Percentiles rank a stretch among this genome's conserved stretches.
Conservation (phyloP, 2,329 filamentous ascomycete species). For the Aspergillus nomiae region DNA sequence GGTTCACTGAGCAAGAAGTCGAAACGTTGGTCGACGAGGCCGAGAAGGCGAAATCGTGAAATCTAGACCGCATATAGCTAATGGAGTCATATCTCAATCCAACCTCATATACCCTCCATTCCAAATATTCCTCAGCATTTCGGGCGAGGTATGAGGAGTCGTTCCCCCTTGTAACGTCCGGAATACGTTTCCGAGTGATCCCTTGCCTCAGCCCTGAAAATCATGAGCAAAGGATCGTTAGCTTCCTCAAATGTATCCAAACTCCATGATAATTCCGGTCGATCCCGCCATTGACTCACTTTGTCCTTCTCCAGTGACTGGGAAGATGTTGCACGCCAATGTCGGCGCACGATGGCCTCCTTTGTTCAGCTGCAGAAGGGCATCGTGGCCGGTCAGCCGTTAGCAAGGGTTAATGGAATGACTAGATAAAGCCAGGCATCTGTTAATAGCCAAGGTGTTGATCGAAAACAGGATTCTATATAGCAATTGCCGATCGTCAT, state of each 20-base stretch:
- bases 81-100: not conserved
- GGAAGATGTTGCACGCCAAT: too few relatives aligned
- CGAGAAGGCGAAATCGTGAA: conserved; percentile 28
- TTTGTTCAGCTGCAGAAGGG: not conserved
- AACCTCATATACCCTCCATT: not conserved
- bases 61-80: not conserved
- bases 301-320: too few relatives aligned
- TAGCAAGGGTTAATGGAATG: not conserved
- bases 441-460: not conserved
- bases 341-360: too few relatives aligned
- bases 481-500: not conserved
- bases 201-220: too few relatives aligned
- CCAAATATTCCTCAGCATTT: not conserved
- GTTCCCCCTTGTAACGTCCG: not conserved
- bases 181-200: not conserved
- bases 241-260: too few relatives aligned
- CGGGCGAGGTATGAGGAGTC: not conserved
- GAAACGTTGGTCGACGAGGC: conserved; percentile 56
- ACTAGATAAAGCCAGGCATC: not conserved
- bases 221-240: too few relatives aligned
- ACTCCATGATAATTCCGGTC: too few relatives aligned
- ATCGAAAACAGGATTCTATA: not conserved
- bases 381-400: not conserved
- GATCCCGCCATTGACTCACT: too few relatives aligned
- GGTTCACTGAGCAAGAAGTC: conserved; percentile 61